These are phyloP conservation scores for Colletotrichum higginsianum DNA, from an alignment of 2,329 filamentous ascomycete species.

Conservation along the genomic window DNA sequence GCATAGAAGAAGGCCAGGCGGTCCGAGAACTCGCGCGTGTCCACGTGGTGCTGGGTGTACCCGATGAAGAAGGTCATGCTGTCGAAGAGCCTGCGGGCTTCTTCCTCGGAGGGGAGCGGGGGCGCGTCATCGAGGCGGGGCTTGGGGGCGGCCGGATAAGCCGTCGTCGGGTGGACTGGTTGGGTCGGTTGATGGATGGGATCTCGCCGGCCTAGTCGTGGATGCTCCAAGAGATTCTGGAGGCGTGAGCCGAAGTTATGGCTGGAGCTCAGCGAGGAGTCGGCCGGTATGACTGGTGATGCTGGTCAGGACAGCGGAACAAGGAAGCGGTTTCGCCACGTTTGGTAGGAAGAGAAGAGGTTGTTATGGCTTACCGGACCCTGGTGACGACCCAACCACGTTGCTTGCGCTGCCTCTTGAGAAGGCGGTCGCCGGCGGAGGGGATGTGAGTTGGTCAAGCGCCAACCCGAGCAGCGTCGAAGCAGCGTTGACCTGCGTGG, in stretches of 20 bases:
- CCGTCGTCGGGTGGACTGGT: too few species aligned
- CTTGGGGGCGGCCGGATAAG: background rate
- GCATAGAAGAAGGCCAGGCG: constrained; percentile 36
- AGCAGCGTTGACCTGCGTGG: constrained; percentile 33
- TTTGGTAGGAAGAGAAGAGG: background rate
- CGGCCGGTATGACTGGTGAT: constrained; percentile 41
- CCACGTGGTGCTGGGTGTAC: constrained; percentile 47
- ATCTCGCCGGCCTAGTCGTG: constrained; percentile 33
- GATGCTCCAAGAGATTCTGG: constrained; percentile 42
- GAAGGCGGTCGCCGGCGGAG: background rate
- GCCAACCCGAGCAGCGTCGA: constrained; percentile 28
- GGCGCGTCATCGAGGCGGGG: constrained; percentile 19
- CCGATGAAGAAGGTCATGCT: constrained; percentile 46
- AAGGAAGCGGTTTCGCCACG: background rate
- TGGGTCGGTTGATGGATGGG: background rate
- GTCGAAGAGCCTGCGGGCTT: constrained; percentile 42
- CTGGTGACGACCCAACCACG: constrained; percentile 4
- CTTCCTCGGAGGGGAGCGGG: constrained; percentile 38
- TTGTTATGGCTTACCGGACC: constrained; percentile 11
- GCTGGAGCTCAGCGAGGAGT: constrained; percentile 41
- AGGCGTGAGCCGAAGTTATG: constrained; percentile 44
- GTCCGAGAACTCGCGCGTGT: constrained; percentile 44
- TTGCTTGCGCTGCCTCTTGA: background rate
- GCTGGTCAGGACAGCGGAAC: background rate
- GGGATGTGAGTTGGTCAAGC: constrained; percentile 22